Evolutionary conservation across 2,329 filamentous ascomycete species (phyloP), one percentile per base, ranked within the genome.

Genomic region (Sclerotinia borealis): DNA sequence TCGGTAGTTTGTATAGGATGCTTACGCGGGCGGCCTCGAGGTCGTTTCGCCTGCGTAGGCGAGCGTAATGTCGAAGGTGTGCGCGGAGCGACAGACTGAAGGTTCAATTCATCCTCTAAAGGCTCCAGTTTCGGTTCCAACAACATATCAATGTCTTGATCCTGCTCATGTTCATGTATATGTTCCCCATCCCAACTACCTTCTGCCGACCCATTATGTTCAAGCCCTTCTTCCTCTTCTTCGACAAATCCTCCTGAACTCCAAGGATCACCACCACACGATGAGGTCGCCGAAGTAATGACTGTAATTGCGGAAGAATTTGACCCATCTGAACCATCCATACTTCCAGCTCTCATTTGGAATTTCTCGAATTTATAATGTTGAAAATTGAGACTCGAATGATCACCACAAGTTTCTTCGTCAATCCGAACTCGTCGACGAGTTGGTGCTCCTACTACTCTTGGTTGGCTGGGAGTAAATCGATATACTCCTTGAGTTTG

Each of bases 21-120:
- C 78, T 96, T 96, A 75, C 92, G 83, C 58, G 92, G 92, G 61
- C 92, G 83, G 39, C 92, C 92, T 72, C 92, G 85, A 69, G 88
- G 88, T 71, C 88, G 81, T 77, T 88, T 89, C n/a, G 55, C 45
- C 19, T 68, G 64, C 19, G 62, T 68, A 25, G 65, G 54, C 9
- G 48, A 56, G 10, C 31, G n/a, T 37, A 59, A 11, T 34, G 61
- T 37, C 7, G 65, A 63, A 49, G 68, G 65, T 25, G 67, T 67
- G 49, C 64, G 65, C 27, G 68, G 65, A 10, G 64, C 79, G 34
- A 86, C 71, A 34, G 84, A 78, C 64, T 85, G 77, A 63, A 81
- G 80, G 64, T 81, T 77, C 47, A 86, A 81, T 54, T 87, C 84
- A 31, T 70, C 84, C 25, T 71, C 71, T 54, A 77, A 65, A 2